Percentiles rank a stretch among this genome's conserved stretches.
phyloP scores from a whole-genome alignment of 2,329 filamentous ascomycete species.

The Penicillium freii region DNA sequence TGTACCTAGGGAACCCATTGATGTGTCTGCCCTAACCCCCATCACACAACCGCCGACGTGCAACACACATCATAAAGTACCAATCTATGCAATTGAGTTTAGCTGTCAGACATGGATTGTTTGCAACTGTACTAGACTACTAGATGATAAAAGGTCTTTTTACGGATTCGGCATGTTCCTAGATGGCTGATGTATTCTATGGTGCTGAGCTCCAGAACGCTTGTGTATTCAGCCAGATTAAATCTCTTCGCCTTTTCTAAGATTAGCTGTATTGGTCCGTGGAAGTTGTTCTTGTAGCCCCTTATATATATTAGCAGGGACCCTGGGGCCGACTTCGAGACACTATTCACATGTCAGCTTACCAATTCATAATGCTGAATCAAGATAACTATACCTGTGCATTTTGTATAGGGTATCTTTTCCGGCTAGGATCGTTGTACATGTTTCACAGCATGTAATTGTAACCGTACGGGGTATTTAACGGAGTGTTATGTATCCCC shows the following conservation, averaged over 20 bases:
- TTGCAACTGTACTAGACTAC: not conserved
- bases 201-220: too few species aligned
- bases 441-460: not conserved
- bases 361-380: not conserved
- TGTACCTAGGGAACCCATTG: not conserved
- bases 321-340: not conserved
- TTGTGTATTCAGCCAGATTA: too few species aligned
- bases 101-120: not conserved
- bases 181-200: not conserved
- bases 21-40: not conserved
- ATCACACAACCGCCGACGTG: not conserved
- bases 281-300: not conserved
- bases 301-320: not conserved
- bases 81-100: not conserved
- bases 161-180: not conserved
- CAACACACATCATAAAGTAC: not conserved
- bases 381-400: not conserved
- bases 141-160: not conserved
- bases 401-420: not conserved
- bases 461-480: not conserved
- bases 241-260: not conserved
- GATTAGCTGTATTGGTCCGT: not conserved
- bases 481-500: not conserved
- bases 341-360: not conserved
- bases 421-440: not conserved